Evolutionary conservation across 2,329 filamentous ascomycete species (phyloP).

Genomic region (Ceratocystis colombiana): DNA sequence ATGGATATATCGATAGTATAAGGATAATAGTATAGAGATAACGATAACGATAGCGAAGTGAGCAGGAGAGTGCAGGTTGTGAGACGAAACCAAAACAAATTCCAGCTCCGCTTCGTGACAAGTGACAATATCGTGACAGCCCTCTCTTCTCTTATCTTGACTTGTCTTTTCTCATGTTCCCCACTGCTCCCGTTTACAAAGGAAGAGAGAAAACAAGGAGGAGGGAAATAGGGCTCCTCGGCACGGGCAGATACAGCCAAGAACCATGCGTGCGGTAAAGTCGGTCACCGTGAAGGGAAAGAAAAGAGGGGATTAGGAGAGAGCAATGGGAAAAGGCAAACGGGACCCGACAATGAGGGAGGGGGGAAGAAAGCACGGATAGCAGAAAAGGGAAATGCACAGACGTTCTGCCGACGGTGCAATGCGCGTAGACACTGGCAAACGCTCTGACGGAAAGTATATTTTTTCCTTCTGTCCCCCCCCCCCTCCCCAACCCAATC

Average conservation of each 20-base stretch:
- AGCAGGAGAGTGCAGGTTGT: not conserved
- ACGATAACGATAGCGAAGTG: not conserved
- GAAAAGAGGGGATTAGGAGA: not conserved
- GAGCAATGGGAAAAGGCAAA: not conserved
- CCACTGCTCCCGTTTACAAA: not conserved
- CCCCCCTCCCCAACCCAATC: too few species aligned
- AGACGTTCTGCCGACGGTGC: conserved; percentile 6
- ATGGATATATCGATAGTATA: too few species aligned
- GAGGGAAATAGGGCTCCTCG: not conserved
- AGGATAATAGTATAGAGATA: not conserved
- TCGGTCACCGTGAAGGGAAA: not conserved
- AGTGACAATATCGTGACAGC: conserved; percentile 9
- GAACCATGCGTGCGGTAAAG: conserved; percentile 1
- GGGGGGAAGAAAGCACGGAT: not conserved
- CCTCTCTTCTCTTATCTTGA: not conserved
- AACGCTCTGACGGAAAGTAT: conserved; percentile 1
- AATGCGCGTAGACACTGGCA: not conserved
- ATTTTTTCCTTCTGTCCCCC: not conserved
- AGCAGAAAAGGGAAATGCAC: conserved; percentile 7
- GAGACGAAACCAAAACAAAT: conserved; percentile 1
- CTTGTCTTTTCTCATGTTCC: not conserved
- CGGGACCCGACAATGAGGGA: not conserved
- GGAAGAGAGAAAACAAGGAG: conserved; percentile 13
- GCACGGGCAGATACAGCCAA: conserved; percentile 7
- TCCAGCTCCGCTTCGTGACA: conserved; percentile 7